Evolutionary conservation across 148 eudicot genomes (phyloP), one percentile per base, ranked within the genome.

Genomic region (Chenopodium album): DNA sequence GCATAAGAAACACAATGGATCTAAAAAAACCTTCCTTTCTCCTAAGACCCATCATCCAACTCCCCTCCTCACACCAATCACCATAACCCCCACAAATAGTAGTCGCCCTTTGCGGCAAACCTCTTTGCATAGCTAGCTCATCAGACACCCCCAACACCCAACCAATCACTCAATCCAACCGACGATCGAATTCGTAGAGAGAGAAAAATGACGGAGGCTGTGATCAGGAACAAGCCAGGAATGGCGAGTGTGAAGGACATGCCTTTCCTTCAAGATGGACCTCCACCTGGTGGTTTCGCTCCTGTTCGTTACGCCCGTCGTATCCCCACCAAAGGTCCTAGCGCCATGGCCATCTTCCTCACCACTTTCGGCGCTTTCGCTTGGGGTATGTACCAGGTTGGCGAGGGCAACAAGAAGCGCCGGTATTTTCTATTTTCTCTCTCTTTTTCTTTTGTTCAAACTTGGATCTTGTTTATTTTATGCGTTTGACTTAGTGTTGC

Each of bases 371-470:
- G 95, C 14, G 88, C 80, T 68, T 94, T 94, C 89, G 84, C 95
- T 19, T 94, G 93, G 92, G 98, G 98, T 68, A 93, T 94, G 97
- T 93, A 93, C 81, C 89, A 94, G 87, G 98, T 94, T 79, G 98
- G 98, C 76, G 63, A 83, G 77, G 98, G 98, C 85, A 94, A 92
- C 87, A 93, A 93, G 87, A 92, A 89, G 86, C 98, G 98, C 77
- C 87, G 98, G 98, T 92, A 82, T n/a, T 22, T 4, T 19, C 70
- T 62, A 26, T 70, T n/a, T 17, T 54, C 8, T 52, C 46, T 26
- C 63, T 0, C 28, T 59, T 52, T 22, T 17, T 52, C 1, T 50
- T 11, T 41, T 1, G 12, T 74, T 73, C 22, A 50, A 50, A 1
- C 13, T n/a, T 37, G 9, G 68, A 37, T 26, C 47, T 46, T 9